Evolutionary conservation across 495 filamentous ascomycete genomes (phyloP).

Genomic region (Hypoxylon perforatum): DNA sequence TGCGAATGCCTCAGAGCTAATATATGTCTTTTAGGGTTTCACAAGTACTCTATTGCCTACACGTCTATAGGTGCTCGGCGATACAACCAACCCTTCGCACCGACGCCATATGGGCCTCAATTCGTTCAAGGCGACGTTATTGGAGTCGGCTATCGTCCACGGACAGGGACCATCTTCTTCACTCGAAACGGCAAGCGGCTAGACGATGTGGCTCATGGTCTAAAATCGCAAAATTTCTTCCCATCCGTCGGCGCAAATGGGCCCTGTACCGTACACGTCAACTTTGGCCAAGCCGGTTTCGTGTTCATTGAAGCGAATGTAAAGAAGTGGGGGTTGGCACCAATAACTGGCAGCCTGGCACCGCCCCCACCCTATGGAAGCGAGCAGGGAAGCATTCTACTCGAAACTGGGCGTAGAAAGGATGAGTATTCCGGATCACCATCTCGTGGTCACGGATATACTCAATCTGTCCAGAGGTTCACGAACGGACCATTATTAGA

Average conservation of each 20-base stretch:
- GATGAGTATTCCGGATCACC: slow-evolving; percentile 70
- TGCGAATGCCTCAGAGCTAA: slow-evolving; percentile 8
- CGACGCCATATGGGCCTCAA: slow-evolving; percentile 81
- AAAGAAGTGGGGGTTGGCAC: slow-evolving; percentile 98
- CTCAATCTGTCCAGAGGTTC: slow-evolving; percentile 54
- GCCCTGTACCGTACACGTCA: slow-evolving; percentile 91
- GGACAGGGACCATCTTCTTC: slow-evolving; percentile 96
- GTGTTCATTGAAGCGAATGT: slow-evolving; percentile 99
- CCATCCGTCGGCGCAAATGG: slow-evolving; percentile 95
- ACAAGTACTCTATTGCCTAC: slow-evolving; percentile 92
- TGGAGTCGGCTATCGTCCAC: slow-evolving; percentile 93
- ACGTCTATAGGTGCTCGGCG: slow-evolving; percentile 86
- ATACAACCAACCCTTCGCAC: slow-evolving; percentile 88
- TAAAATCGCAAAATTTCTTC: slow-evolving; percentile 96
- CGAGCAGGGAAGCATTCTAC: slow-evolving; percentile 93
- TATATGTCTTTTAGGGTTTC: slow-evolving; percentile 70
- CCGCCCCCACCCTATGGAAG: slow-evolving; percentile 96
- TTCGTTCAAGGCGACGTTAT: slow-evolving; percentile 95
- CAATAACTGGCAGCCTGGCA: slow-evolving; percentile 93
- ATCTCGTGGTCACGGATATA: slow-evolving; percentile 63
- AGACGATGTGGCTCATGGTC: slow-evolving; percentile 91
- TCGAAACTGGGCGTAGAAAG: slow-evolving; percentile 78
- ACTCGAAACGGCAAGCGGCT: slow-evolving; percentile 97
- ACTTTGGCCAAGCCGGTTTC: slow-evolving; percentile 97
- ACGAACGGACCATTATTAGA: slow-evolving; percentile 47